phyloP scores from a whole-genome alignment of 345 rosid species.

The Nephelium lappaceum region DNA sequence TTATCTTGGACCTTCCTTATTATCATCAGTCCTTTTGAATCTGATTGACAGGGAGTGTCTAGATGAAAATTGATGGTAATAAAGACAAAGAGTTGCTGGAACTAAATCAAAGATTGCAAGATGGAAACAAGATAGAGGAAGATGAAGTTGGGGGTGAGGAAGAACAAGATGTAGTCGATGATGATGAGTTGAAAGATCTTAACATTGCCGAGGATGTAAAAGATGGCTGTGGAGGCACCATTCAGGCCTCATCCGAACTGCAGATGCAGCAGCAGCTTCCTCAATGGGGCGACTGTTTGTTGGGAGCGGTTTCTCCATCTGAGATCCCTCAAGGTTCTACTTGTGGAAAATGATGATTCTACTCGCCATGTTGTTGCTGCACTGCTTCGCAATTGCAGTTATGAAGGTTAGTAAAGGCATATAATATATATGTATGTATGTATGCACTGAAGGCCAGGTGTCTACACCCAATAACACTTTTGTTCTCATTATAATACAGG shows the following conservation, averaged over 20 bases:
- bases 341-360: constrained; percentile 79
- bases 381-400: constrained; percentile 79
- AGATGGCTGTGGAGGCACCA: constrained; percentile 39
- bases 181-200: constrained; percentile 32
- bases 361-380: constrained; percentile 85
- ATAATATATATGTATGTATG: too few species aligned
- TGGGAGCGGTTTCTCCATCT: constrained; percentile 86
- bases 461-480: too few species aligned
- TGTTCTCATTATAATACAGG: too few species aligned
- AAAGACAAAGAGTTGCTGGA: constrained; percentile 39
- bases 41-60: constrained; percentile 44
- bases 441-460: too few species aligned
- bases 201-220: constrained; percentile 37
- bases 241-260: constrained; percentile 35
- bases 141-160: constrained; percentile 35
- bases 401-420: constrained; percentile 55
- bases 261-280: constrained; percentile 51
- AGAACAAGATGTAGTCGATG: constrained; percentile 29
- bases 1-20: constrained; percentile 25
- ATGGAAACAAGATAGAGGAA: constrained; percentile 30
- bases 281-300: constrained; percentile 42
- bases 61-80: constrained; percentile 53
- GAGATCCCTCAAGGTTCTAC: constrained; percentile 66
- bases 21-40: constrained; percentile 35
- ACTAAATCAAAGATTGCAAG: constrained; percentile 32